Percentiles rank a stretch among this genome's conserved stretches.
phyloP scores from a whole-genome alignment of 495 filamentous ascomycete genomes.

The Immersiella caudata region DNA sequence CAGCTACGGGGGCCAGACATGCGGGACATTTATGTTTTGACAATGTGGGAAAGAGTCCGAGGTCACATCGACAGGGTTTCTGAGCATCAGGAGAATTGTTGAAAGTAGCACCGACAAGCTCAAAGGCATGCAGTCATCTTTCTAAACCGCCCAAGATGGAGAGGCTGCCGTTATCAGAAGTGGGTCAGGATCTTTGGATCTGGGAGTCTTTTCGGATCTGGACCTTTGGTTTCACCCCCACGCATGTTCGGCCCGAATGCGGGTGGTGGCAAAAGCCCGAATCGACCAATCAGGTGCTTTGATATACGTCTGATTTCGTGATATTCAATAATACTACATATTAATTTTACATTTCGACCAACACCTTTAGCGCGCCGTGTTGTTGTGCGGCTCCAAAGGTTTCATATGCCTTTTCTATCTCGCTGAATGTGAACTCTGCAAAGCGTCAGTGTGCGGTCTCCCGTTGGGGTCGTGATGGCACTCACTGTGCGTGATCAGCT shows the following conservation, averaged over 20 bases:
- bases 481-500: conserved; percentile 50
- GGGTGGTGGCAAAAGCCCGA: background rate
- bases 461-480: background rate
- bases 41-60: too few species aligned
- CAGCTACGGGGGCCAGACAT: too few species aligned
- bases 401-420: conserved; percentile 44
- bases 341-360: conserved; percentile 32
- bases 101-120: too few species aligned
- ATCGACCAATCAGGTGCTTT: background rate
- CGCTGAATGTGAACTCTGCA: conserved; percentile 39
- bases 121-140: too few species aligned
- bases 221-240: background rate
- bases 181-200: background rate
- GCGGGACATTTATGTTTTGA: too few species aligned
- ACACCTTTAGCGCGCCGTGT: conserved; percentile 41
- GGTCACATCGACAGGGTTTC: too few species aligned
- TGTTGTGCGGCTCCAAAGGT: conserved; percentile 39
- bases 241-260: background rate
- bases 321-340: background rate
- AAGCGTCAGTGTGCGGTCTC: conserved; percentile 4
- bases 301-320: background rate
- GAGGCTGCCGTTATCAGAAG: background rate
- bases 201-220: too few species aligned
- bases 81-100: too few species aligned
- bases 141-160: background rate